A percentile compares a stretch with the other conserved stretches of the same genome.
Conservation (phyloP, 345 rosid species). For the Mercurialis annua region DNA sequence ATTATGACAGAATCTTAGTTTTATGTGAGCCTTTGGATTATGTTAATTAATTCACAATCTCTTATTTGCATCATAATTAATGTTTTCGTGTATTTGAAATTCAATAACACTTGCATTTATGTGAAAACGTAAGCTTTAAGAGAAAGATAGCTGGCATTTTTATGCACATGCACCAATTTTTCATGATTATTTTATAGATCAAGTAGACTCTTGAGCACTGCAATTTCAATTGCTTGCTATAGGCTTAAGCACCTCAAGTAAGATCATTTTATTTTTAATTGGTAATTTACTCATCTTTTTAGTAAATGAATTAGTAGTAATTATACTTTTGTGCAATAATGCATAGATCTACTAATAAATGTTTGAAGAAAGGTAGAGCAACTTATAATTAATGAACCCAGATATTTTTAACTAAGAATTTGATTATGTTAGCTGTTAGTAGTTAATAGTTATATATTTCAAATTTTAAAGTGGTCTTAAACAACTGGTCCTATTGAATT, state of each 20-base stretch:
- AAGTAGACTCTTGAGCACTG: slow-evolving; percentile 1
- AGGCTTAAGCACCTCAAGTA: slow-evolving; percentile 12
- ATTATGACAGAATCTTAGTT: slow-evolving; percentile 8
- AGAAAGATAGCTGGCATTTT: slow-evolving; percentile 19
- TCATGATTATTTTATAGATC: background rate
- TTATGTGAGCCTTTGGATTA: background rate
- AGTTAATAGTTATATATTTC: too few relatives aligned
- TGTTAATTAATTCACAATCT: background rate
- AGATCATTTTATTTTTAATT: background rate
- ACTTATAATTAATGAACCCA: too few relatives aligned
- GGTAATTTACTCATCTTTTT: background rate
- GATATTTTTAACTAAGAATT: too few relatives aligned
- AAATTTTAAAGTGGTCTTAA: too few relatives aligned
- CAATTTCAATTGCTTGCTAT: background rate
- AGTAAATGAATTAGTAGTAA: background rate
- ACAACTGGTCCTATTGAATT: too few relatives aligned
- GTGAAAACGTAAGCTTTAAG: slow-evolving; percentile 29
- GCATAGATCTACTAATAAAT: slow-evolving; percentile 1
- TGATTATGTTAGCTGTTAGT: too few relatives aligned
- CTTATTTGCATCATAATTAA: slow-evolving; percentile 11
- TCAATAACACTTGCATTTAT: background rate
- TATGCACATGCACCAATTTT: slow-evolving; percentile 1
- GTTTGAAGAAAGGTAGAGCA: too few relatives aligned
- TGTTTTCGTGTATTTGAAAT: background rate
- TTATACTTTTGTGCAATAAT: background rate